Evolutionary conservation across 208 protist genomes (phyloP).

Genomic region (Histomonas meleagridis): DNA sequence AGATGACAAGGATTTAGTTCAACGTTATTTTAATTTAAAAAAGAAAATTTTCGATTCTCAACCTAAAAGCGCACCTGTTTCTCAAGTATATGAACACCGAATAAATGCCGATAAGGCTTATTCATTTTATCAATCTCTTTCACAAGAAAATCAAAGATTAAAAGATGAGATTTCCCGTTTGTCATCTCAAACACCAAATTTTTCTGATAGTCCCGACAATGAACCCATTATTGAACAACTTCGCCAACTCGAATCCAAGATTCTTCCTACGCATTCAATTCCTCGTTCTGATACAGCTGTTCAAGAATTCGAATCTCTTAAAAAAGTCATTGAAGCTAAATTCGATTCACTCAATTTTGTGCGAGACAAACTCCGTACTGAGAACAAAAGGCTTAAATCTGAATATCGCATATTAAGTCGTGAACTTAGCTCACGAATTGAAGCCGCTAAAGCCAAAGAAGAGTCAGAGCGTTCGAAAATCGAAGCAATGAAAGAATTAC

Average conservation of each 20-base stretch:
- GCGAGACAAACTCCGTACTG: background rate
- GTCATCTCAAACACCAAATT: background rate
- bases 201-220: slow-evolving; percentile 19
- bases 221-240: background rate
- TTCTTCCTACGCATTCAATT: background rate
- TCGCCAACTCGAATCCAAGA: background rate
- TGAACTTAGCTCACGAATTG: background rate
- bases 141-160: background rate
- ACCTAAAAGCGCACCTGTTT: too few relatives aligned
- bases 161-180: background rate
- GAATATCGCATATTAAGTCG: background rate
- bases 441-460: slow-evolving; percentile 21
- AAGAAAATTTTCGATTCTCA: background rate
- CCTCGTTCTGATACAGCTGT: background rate
- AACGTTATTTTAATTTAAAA: background rate
- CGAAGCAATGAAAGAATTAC: background rate
- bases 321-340: background rate
- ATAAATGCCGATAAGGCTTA: background rate
- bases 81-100: background rate
- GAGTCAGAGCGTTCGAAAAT: background rate
- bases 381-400: background rate
- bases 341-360: background rate
- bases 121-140: background rate
- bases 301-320: background rate
- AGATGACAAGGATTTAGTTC: background rate